Evolutionary conservation across 805 yeast genomes (phyloP).

Genomic region (Saccharomycopsis amapae): DNA sequence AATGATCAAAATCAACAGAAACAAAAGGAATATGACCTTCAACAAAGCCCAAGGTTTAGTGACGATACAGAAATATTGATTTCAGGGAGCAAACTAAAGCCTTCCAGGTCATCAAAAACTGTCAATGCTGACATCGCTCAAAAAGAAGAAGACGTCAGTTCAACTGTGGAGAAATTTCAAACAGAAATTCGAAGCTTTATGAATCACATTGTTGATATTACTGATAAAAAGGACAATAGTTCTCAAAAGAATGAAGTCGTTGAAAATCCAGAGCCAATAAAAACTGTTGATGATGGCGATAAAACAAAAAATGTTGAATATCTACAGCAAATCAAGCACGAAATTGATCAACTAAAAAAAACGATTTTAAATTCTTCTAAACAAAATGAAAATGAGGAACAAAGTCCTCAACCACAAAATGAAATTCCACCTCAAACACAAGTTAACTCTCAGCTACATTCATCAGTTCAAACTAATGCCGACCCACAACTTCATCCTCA

Average conservation of each 20-base stretch:
- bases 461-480: no score
- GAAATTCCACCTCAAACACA: no score
- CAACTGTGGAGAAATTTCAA: neutral
- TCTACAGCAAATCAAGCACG: neutral
- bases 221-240: neutral
- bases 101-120: no score
- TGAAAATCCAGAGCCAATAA: no score
- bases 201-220: neutral
- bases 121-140: neutral
- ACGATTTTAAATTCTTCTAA: no score
- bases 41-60: neutral
- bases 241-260: no score
- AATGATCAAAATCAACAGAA: neutral
- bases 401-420: no score
- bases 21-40: neutral
- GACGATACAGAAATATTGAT: slow-evolving; percentile 9
- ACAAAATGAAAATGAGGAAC: no score
- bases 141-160: neutral
- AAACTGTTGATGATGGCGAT: no score
- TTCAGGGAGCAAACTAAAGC: neutral
- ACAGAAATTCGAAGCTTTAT: neutral
- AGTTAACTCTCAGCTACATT: no score
- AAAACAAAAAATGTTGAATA: no score
- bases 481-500: no score
- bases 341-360: neutral